Conservation (phyloP, 768 basidiomycete species). For the Boletus eberwhitei region DNA sequence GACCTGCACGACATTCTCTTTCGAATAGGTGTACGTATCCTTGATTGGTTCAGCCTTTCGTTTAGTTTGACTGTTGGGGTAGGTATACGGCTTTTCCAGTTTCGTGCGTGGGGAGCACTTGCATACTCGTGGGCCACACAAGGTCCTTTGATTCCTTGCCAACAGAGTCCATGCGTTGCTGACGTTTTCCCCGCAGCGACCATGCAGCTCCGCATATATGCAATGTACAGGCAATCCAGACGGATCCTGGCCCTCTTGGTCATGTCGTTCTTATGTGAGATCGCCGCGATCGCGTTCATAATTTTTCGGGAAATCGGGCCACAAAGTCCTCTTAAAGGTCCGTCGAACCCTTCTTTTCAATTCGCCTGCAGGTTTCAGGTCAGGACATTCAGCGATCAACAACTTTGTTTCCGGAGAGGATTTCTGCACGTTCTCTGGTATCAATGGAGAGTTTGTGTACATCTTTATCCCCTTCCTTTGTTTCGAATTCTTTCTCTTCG, state of each 20-base stretch:
- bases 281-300: slow-evolving; percentile 21
- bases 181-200: slow-evolving; percentile 19
- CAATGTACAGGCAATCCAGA: slow-evolving; percentile 29
- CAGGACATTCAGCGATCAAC: slow-evolving; percentile 6
- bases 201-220: slow-evolving; percentile 34
- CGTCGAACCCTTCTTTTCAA: background rate
- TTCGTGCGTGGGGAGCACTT: slow-evolving; percentile 34
- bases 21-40: slow-evolving; percentile 20
- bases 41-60: background rate
- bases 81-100: slow-evolving; percentile 29
- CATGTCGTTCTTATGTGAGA: slow-evolving; percentile 20
- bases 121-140: slow-evolving; percentile 31
- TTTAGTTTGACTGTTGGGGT: background rate
- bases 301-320: slow-evolving; percentile 30
- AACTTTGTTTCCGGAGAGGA: background rate
- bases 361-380: background rate
- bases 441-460: slow-evolving; percentile 22
- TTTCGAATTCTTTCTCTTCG: slow-evolving; percentile 28
- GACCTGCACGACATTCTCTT: background rate
- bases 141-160: slow-evolving; percentile 13
- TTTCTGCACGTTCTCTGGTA: slow-evolving; percentile 24
- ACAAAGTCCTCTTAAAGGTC: slow-evolving; percentile 20
- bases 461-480: slow-evolving; percentile 31
- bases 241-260: slow-evolving; percentile 20
- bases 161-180: background rate